Conservation (phyloP, 805 yeast species). For the Saccharomycopsis capsularis region DNA sequence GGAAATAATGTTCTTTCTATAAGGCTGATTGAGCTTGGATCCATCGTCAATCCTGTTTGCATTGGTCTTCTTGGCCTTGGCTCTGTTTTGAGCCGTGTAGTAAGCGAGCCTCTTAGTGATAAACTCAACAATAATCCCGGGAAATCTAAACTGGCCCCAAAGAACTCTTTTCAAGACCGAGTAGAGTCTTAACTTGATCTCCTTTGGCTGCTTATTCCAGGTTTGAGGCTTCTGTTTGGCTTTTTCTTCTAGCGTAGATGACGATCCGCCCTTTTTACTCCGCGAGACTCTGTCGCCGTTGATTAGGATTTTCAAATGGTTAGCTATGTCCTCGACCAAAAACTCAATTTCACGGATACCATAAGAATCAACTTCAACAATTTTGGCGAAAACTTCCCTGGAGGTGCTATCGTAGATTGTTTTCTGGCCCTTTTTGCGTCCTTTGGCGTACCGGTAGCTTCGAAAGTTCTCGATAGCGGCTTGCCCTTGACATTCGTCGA, state of each 20-base stretch:
- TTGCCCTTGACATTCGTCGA: no score
- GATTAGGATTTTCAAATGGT: neutral
- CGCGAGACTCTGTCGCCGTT: neutral
- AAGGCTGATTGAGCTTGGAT: neutral
- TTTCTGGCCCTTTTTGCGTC: no score
- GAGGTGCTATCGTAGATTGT: constrained; percentile 1
- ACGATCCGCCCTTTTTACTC: neutral
- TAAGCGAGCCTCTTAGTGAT: neutral
- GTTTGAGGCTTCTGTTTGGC: neutral
- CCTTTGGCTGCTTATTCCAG: neutral
- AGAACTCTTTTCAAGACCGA: neutral
- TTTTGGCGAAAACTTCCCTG: neutral
- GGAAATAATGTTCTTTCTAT: neutral
- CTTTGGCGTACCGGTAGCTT: no score
- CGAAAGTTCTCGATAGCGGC: no score
- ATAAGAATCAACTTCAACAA: neutral
- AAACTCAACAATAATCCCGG: neutral
- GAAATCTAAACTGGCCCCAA: neutral
- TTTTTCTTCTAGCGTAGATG: no score
- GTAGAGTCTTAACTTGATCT: neutral
- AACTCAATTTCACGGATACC: neutral
- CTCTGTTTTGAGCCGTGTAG: neutral
- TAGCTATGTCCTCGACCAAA: neutral
- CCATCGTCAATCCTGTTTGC: neutral
- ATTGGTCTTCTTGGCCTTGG: neutral